These are phyloP conservation scores for Eucalyptus microcorys DNA, from an alignment of 345 rosid genomes.

Conservation along the genomic window DNA sequence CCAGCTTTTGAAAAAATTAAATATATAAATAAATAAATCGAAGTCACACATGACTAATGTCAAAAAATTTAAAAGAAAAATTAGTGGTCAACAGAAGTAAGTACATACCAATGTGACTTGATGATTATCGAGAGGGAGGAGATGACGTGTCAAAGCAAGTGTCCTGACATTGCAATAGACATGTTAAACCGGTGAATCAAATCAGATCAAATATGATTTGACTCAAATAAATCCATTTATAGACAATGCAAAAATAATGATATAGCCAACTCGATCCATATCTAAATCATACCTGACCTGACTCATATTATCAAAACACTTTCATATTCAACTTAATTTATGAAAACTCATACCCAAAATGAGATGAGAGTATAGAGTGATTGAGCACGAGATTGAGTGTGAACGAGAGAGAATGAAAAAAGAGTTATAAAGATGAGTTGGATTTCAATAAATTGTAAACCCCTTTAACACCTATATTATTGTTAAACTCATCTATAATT, in stretches of 20 bases:
- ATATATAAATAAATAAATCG: background rate
- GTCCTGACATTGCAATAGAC: background rate
- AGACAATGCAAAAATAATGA: too few species aligned
- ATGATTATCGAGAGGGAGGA: background rate
- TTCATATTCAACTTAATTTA: background rate
- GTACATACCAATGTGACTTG: background rate
- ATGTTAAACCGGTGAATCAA: too few species aligned
- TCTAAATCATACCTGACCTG: rapidly evolving
- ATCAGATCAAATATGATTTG: background rate
- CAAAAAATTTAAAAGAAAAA: background rate
- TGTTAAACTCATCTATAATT: too few species aligned
- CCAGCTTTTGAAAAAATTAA: background rate
- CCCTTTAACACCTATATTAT: background rate
- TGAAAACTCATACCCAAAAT: background rate
- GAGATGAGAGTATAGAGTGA: too few species aligned
- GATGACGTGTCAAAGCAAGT: background rate
- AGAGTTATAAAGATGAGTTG: background rate
- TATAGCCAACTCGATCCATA: too few species aligned
- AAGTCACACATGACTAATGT: background rate
- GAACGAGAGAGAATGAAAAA: background rate
- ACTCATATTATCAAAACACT: background rate
- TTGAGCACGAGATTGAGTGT: background rate
- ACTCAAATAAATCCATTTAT: too few species aligned
- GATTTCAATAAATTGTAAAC: too few species aligned
- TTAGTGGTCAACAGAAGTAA: background rate